Evolutionary conservation across 306 rosid genomes (phyloP).

Genomic region (Oemleria cerasiformis): DNA sequence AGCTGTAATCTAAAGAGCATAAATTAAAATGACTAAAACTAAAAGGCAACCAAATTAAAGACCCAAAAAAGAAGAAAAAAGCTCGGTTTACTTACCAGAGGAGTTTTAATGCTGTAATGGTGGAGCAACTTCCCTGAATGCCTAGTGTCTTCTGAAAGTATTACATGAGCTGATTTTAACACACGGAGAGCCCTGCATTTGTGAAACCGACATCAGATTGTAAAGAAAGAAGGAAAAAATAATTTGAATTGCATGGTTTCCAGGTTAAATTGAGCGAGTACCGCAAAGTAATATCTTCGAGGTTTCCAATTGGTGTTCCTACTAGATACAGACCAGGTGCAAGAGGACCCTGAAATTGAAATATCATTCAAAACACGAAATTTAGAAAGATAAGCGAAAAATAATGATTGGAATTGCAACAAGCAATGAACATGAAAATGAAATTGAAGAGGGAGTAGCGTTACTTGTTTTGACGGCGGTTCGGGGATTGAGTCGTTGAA

Average conservation of each 20-base stretch:
- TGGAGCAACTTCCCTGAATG: conserved; percentile 90
- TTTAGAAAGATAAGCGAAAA: not conserved
- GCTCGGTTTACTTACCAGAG: conserved; percentile 54
- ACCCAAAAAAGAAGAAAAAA: not conserved
- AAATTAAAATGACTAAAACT: conserved; percentile 28
- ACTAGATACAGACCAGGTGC: conserved; percentile 84
- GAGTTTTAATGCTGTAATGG: conserved; percentile 74
- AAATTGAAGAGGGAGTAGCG: not conserved
- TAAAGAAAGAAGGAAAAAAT: not conserved
- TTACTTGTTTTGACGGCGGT: conserved; percentile 51
- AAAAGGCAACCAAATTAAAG: not conserved
- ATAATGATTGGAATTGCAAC: not conserved
- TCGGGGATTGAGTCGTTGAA: conserved; percentile 27
- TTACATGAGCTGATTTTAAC: conserved; percentile 66
- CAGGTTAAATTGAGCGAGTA: conserved; percentile 4
- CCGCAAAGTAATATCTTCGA: conserved; percentile 78
- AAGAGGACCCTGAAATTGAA: conserved; percentile 42
- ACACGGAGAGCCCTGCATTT: conserved; percentile 75
- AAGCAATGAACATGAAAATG: not conserved
- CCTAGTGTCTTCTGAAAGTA: conserved; percentile 90
- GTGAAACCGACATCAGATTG: not conserved
- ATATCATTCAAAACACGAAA: not conserved
- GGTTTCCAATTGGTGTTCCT: conserved; percentile 88
- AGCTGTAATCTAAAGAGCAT: conserved; percentile 50
- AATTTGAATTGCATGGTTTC: not conserved